A percentile compares a stretch with the other conserved stretches of the same genome.
Conservation (phyloP, 495 filamentous ascomycete genomes). For the Chaetomium tenue region DNA sequence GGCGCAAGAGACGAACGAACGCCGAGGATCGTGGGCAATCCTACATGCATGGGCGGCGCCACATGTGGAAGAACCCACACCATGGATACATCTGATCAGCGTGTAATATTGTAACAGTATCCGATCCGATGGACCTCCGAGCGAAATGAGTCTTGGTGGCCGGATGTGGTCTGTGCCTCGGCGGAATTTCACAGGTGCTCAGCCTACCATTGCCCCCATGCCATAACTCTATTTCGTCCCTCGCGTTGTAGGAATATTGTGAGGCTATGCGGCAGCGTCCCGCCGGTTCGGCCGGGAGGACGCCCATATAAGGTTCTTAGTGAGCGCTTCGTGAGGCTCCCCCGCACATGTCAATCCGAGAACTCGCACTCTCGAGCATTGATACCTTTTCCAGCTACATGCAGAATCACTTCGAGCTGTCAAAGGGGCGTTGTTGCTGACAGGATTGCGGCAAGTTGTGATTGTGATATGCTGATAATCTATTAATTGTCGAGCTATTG, state of each 20-base stretch:
- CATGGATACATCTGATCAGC: constrained; percentile 6
- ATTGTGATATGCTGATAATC: neutral
- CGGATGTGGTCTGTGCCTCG: constrained; percentile 2
- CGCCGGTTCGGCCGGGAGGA: neutral
- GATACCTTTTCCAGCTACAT: neutral
- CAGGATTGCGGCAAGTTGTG: neutral
- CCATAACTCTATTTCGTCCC: neutral
- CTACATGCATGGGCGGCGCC: constrained; percentile 2
- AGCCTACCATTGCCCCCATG: constrained; percentile 1
- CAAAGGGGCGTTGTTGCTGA: neutral
- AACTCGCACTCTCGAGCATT: neutral
- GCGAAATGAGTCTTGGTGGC: constrained; percentile 2
- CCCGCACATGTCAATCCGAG: neutral
- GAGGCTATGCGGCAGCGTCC: constrained; percentile 6
- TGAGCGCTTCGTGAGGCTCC: neutral
- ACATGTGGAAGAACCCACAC: constrained; percentile 6
- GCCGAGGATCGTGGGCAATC: neutral
- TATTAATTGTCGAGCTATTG: constrained; percentile 7
- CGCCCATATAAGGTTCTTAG: constrained; percentile 7
- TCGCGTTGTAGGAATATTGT: neutral
- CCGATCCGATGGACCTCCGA: neutral
- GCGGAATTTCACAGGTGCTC: neutral
- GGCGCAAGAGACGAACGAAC: neutral
- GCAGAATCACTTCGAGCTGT: neutral
- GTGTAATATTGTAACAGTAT: constrained; percentile 33